These are phyloP conservation scores for Mycena sp. DNA, from an alignment of 1,284 basidiomycete genomes.

Conservation along the genomic window DNA sequence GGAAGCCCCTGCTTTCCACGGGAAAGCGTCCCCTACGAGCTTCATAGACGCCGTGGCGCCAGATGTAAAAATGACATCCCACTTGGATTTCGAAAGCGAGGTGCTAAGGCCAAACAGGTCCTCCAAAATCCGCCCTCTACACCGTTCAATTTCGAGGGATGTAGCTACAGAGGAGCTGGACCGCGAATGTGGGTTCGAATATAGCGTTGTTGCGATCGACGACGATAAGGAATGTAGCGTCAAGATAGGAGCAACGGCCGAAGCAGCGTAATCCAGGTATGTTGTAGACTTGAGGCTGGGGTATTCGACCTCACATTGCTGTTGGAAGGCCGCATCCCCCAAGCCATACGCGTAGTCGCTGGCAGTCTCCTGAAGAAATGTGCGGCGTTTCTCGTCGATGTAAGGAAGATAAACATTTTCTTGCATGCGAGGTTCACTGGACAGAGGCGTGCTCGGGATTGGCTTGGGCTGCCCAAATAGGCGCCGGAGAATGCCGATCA, in stretches of 20 bases:
- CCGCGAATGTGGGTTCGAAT: constrained; percentile 30
- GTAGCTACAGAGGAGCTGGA: constrained; percentile 25
- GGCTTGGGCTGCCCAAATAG: not conserved
- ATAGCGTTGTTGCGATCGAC: constrained; percentile 16
- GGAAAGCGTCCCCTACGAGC: constrained; percentile 27
- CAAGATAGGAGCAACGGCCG: constrained; percentile 21
- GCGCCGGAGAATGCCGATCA: too few relatives aligned
- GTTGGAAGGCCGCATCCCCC: constrained; percentile 14
- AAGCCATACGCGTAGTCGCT: constrained; percentile 22
- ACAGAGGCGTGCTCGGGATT: not conserved
- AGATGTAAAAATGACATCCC: constrained; percentile 32
- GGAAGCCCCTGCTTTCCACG: constrained; percentile 18
- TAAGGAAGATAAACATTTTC: constrained; percentile 7
- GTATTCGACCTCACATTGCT: constrained; percentile 15
- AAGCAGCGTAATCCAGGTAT: constrained; percentile 30
- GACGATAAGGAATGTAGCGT: constrained; percentile 18
- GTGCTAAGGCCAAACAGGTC: constrained; percentile 26
- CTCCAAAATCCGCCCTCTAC: constrained; percentile 23
- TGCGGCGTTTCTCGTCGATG: constrained; percentile 16
- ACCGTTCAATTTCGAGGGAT: constrained; percentile 27
- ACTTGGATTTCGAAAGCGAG: constrained; percentile 5
- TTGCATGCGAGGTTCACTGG: constrained; percentile 6
- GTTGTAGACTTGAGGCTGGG: constrained; percentile 22
- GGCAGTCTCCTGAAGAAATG: constrained; percentile 8
- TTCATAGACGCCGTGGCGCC: constrained; percentile 30